Base-by-base conservation (phyloP, 345 rosid species). In the Hibiscus tridactylites region DNA sequence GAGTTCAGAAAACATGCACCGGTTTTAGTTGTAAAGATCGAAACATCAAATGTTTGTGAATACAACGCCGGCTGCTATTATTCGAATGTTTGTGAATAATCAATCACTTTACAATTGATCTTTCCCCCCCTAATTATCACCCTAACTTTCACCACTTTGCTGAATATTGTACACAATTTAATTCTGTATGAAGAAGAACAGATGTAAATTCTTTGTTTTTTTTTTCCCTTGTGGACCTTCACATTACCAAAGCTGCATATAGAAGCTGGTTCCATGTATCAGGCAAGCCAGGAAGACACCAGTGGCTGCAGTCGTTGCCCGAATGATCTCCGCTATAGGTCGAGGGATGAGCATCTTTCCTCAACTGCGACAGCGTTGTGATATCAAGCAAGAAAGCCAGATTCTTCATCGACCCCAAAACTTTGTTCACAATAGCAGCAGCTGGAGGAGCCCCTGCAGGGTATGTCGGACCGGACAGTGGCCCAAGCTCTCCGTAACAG, bases 201-300 rank as follows among this genome's bases (percentile, higher is more conserved):
- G 21, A 9, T 65, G 16, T 58, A 28, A 44, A 24, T 13, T 53
- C 33, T 8, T 26, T 61, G 71, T 44, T 44, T 39, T 61, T 44
- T 39, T 61, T 31, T 67, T 21, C 61, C 56, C 6, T 19, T 68
- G 49, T 8, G 24, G 52, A 44, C 13, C 64, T 68, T 90, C 83
- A 88, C 85, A 77, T 80, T 9, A 78, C 61, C 5, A 91, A 87
- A 78, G 95, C 91, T 78, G 91, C 97, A 77, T 90, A 90, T 17
- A 93, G 81, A 72, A 93, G 98, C 72, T 93, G 97, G 80, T 91
- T 93, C 98, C 98, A 93, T 24, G 89, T 88, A 81, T 93, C 98
- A 0, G 98, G 98, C 81, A 93, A 74, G 47, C 98, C 96, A 24
- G 98, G 97, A 66, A 93, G 94, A 81, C 97, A 90, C 96, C 98